Evolutionary conservation across 1,284 basidiomycete species (phyloP).

Genomic region (Austroboletus niveus): DNA sequence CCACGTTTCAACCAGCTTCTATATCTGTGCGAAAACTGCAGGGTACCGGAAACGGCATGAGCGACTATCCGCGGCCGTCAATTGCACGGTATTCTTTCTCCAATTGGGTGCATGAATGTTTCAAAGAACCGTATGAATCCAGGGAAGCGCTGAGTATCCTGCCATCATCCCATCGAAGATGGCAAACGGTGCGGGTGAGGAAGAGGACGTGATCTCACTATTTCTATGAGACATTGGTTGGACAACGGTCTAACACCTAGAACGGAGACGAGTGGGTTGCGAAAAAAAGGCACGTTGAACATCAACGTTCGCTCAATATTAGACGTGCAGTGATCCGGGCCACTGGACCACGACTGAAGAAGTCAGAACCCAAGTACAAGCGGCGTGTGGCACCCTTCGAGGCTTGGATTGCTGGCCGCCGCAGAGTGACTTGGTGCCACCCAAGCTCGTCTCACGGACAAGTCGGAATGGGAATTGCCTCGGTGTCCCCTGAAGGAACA

Average conservation of each 20-base stretch:
- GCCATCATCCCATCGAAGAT: background rate
- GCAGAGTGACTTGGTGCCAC: too few species aligned
- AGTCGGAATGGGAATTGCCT: background rate
- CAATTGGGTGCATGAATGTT: background rate
- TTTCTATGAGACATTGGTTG: background rate
- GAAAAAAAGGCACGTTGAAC: background rate
- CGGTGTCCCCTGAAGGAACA: background rate
- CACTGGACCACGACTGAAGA: too few species aligned
- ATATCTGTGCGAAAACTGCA: constrained; percentile 15
- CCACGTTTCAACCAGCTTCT: constrained; percentile 11
- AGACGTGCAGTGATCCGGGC: too few species aligned
- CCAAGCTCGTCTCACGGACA: too few species aligned
- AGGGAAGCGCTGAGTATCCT: background rate
- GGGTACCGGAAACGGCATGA: constrained; percentile 1
- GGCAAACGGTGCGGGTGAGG: background rate
- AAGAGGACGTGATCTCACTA: background rate
- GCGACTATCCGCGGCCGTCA: constrained; percentile 1
- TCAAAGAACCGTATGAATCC: background rate
- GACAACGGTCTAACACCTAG: background rate
- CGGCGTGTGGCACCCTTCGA: too few species aligned
- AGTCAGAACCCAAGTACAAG: too few species aligned
- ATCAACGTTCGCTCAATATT: background rate
- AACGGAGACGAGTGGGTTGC: background rate
- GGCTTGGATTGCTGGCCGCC: too few species aligned
- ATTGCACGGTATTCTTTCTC: constrained; percentile 5